Percentiles rank a stretch among this genome's conserved stretches.
Conservation (phyloP, 345 rosid genomes). For the Lumnitzera racemosa region DNA sequence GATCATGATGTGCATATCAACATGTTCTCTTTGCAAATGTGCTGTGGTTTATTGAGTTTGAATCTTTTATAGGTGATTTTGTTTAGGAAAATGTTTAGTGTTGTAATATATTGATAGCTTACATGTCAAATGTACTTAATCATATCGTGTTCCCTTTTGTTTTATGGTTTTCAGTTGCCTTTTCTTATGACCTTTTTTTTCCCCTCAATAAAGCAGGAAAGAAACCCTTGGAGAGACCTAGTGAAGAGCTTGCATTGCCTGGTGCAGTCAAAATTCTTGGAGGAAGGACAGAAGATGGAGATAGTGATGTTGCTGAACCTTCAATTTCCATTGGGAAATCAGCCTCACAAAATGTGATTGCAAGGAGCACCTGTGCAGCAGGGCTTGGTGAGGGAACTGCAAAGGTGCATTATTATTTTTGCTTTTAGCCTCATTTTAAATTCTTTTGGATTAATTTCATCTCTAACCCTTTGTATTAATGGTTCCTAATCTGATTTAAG, state of each 20-base stretch:
- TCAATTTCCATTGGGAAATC: conserved; percentile 48
- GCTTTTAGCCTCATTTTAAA: neutral
- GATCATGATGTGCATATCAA: too few species aligned
- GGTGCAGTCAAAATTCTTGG: conserved; percentile 12
- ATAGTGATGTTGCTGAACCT: conserved; percentile 29
- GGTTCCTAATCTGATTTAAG: neutral
- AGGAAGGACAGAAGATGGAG: conserved; percentile 22
- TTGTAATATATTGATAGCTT: too few species aligned
- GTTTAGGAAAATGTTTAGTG: too few species aligned
- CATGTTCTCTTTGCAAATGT: too few species aligned
- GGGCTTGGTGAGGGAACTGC: conserved; percentile 97
- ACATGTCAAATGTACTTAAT: too few species aligned
- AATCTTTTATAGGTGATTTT: too few species aligned
- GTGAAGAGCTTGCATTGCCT: conserved; percentile 17
- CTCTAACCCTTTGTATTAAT: conserved; percentile 5
- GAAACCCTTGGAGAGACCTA: conserved; percentile 19
- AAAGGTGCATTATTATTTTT: conserved; percentile 39
- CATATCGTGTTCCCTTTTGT: too few species aligned
- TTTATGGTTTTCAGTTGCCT: too few species aligned
- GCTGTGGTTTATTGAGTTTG: too few species aligned
- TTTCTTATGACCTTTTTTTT: too few species aligned
- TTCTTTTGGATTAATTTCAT: neutral
- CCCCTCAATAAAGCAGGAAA: conserved; percentile 11
- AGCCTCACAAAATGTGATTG: conserved; percentile 39
- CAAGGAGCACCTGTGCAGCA: conserved; percentile 35